These are phyloP conservation scores for Pleurotus cornucopiae DNA, from an alignment of 768 basidiomycete genomes.

Conservation along the genomic window DNA sequence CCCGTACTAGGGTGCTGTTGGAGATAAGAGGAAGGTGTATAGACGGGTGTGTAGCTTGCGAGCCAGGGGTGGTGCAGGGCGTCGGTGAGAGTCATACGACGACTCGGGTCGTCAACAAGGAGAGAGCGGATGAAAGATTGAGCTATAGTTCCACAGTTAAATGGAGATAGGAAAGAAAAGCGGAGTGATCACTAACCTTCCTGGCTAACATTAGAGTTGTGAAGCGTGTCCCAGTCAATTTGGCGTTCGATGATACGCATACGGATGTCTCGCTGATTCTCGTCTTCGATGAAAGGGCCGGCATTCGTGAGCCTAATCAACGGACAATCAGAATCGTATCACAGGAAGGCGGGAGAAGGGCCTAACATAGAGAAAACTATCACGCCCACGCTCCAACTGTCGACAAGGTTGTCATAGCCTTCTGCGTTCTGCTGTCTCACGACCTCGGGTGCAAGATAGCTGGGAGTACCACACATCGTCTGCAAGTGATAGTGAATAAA, in stretches of 20 bases:
- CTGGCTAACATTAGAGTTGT: slow-evolving; percentile 30
- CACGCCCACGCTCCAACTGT: slow-evolving; percentile 95
- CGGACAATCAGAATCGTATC: slow-evolving; percentile 9
- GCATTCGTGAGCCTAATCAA: slow-evolving; percentile 64
- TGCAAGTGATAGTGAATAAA: slow-evolving; percentile 19
- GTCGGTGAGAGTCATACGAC: slow-evolving; percentile 67
- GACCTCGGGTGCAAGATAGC: slow-evolving; percentile 92
- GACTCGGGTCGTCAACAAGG: slow-evolving; percentile 56
- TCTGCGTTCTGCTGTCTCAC: slow-evolving; percentile 57
- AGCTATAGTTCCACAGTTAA: slow-evolving; percentile 28
- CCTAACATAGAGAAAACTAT: slow-evolving; percentile 88
- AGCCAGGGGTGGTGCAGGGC: slow-evolving; percentile 83
- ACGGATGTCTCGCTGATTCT: slow-evolving; percentile 53
- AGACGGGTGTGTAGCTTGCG: slow-evolving; percentile 24
- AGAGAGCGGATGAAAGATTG: slow-evolving; percentile 64
- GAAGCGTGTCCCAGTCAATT: slow-evolving; percentile 60
- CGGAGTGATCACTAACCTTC: slow-evolving; percentile 36
- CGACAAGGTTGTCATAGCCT: slow-evolving; percentile 87
- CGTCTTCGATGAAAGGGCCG: slow-evolving; percentile 79
- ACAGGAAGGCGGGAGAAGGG: background rate
- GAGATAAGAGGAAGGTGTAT: slow-evolving; percentile 10
- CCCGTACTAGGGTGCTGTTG: background rate
- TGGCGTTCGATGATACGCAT: slow-evolving; percentile 52
- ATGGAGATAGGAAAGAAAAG: background rate
- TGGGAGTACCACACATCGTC: slow-evolving; percentile 97